These are phyloP conservation scores for Aspergillus neoniger DNA, from an alignment of 2,329 filamentous ascomycete genomes.

Conservation along the genomic window DNA sequence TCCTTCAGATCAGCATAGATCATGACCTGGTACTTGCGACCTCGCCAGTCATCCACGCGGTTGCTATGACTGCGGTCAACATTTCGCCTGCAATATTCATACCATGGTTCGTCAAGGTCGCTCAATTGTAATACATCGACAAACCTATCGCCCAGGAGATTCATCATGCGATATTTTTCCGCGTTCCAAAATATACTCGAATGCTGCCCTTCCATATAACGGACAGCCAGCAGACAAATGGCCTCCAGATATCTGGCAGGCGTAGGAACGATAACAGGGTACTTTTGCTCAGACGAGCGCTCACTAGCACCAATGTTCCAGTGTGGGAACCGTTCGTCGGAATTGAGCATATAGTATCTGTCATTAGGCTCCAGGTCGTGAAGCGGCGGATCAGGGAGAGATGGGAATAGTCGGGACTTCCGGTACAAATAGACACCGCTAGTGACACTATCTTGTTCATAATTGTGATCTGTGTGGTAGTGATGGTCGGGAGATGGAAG, in stretches of 20 bases:
- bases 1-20: too few relatives aligned
- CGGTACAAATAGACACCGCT: background rate
- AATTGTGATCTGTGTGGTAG: constrained; percentile 4
- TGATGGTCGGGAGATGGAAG: constrained; percentile 10
- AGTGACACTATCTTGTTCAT: background rate
- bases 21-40: too few relatives aligned
- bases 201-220: constrained; percentile 10
- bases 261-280: constrained; percentile 4
- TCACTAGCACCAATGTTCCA: background rate
- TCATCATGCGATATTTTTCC: background rate
- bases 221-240: background rate
- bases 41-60: too few relatives aligned
- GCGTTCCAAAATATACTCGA: background rate
- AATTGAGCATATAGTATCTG: constrained; percentile 2
- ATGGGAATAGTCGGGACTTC: constrained; percentile 9
- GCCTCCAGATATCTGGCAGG: constrained; percentile 8
- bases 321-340: background rate
- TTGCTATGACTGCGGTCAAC: too few relatives aligned
- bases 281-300: background rate
- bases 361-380: background rate
- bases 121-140: too few relatives aligned
- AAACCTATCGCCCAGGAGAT: too few relatives aligned
- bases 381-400: background rate
- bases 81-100: too few relatives aligned
- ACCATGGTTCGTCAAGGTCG: too few relatives aligned